phyloP scores from a whole-genome alignment of 176 grass and related monocot genomes.

The Juncus inflexus region DNA sequence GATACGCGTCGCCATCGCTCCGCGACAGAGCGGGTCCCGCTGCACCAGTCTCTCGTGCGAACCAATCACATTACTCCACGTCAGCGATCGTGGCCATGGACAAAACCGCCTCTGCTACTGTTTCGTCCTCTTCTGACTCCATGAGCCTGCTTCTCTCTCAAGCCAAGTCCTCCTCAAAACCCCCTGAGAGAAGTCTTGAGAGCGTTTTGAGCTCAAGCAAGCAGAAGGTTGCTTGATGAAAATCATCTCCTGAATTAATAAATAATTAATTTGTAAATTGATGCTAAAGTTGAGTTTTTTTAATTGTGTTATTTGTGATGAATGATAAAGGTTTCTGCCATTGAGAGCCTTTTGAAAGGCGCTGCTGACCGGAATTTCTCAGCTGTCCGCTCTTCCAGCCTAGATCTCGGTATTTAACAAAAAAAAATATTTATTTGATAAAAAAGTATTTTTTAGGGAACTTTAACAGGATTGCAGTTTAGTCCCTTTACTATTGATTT shows the following conservation, averaged over 20 bases:
- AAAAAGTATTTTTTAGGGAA: no score
- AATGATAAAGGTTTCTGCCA: slow-evolving; percentile 54
- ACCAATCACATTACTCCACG: slow-evolving; percentile 76
- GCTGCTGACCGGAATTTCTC: slow-evolving; percentile 74
- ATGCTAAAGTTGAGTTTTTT: slow-evolving; percentile 19
- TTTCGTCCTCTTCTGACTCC: slow-evolving; percentile 41
- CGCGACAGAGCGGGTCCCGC: slow-evolving; percentile 55
- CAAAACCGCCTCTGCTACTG: slow-evolving; percentile 57
- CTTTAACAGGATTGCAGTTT: no score
- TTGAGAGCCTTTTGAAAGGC: slow-evolving; percentile 98
- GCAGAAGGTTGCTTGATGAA: slow-evolving; percentile 38
- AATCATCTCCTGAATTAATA: no score
- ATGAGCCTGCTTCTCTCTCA: slow-evolving; percentile 59
- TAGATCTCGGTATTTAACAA: slow-evolving; percentile 87
- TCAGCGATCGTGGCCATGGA: slow-evolving; percentile 98
- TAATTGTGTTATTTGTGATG: slow-evolving; percentile 36
- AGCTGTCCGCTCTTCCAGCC: slow-evolving; percentile 61
- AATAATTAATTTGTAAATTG: no score
- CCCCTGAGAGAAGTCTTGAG: slow-evolving; percentile 81
- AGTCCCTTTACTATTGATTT: no score
- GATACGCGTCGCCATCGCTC: slow-evolving; percentile 84
- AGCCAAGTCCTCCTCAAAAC: slow-evolving; percentile 55
- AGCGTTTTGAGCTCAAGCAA: slow-evolving; percentile 92
- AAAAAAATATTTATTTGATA: slow-evolving; percentile 18
- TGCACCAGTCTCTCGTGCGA: slow-evolving; percentile 45